Evolutionary conservation across 2,329 filamentous ascomycete genomes (phyloP), one percentile per base, ranked within the genome.

Genomic region (Aspergillus ustus): DNA sequence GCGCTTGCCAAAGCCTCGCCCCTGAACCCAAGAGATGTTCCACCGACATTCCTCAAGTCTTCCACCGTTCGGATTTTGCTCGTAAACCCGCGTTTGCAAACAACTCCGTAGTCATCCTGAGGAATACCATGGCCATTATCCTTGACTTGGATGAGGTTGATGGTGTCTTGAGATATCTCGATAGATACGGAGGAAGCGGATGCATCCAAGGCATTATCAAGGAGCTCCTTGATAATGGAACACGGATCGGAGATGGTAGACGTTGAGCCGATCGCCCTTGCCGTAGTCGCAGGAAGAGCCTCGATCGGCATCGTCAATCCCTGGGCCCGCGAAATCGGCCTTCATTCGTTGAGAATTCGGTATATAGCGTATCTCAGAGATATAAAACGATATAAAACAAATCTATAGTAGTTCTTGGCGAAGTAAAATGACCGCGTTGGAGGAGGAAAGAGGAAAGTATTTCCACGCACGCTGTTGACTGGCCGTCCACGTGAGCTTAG

Each of bases 171-270:
- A 13, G 84, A 81, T 7, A 89, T 81, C 62, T 89, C 86, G 40
- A 90, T 74, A 9, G 80, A 78, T 43, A 90, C 77, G 1, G 82
- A 82, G 2, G 84, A 83, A 1, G 87, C 85, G 50, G 80, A 78
- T 5, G 87, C 87, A 75, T 90, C 88, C 11, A 90, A 78, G n/a
- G 87, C 82, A 71, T 90, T 90, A 63, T 90, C 88, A 44, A 90
- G 73, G 44, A 90, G 82, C 70, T 90, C 88, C 71, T 89, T 89
- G 59, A 87, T 82, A 9, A 86, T 80, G 2, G 85, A 85, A 62
- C 78, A 81, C 7, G 86, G 78, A 67, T 87, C 83, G 9, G 82
- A 80, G 53, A 89, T 78, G 22, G 83, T 82, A 65, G 87, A 85
- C 15, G 82, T 80, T 28, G 86, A 86, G 60, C 85, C 81, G 62